Conservation (phyloP, 2,329 filamentous ascomycete genomes). For the Cercospora citrullina region DNA sequence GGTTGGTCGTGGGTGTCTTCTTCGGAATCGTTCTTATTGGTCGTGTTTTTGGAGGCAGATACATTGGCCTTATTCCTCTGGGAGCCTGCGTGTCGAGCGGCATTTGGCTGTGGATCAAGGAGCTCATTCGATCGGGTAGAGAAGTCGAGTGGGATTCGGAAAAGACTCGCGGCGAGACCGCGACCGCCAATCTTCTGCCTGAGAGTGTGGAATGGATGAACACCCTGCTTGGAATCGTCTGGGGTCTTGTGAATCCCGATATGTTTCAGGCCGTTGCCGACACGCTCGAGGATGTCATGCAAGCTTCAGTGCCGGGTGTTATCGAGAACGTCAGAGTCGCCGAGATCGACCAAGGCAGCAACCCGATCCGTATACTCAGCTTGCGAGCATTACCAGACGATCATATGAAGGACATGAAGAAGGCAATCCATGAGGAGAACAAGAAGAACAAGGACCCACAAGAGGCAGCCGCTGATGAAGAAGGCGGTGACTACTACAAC, state of each 20-base stretch:
- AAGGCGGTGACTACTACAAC: constrained; percentile 91
- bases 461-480: constrained; percentile 83
- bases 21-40: constrained; percentile 74
- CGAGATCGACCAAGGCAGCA: constrained; percentile 90
- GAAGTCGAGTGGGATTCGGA: constrained; percentile 88
- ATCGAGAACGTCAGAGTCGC: constrained; percentile 95
- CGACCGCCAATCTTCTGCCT: constrained; percentile 83
- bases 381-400: constrained; percentile 79
- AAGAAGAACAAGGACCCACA: constrained; percentile 80
- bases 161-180: constrained; percentile 76
- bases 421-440: constrained; percentile 76
- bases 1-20: constrained; percentile 70
- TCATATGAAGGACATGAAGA: constrained; percentile 78
- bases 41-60: constrained; percentile 72
- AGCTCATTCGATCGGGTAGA: constrained; percentile 76
- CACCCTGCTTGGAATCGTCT: constrained; percentile 76
- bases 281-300: constrained; percentile 93
- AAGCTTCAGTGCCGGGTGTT: constrained; percentile 84
- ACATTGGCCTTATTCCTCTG: constrained; percentile 75
- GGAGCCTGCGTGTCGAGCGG: constrained; percentile 71
- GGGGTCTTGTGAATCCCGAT: constrained; percentile 91
- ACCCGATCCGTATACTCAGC: constrained; percentile 84
- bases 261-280: constrained; percentile 94
- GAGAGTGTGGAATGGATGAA: constrained; percentile 93
- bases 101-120: constrained; percentile 86